Conservation (phyloP, 2,329 filamentous ascomycete species). For the Alternaria viburni region DNA sequence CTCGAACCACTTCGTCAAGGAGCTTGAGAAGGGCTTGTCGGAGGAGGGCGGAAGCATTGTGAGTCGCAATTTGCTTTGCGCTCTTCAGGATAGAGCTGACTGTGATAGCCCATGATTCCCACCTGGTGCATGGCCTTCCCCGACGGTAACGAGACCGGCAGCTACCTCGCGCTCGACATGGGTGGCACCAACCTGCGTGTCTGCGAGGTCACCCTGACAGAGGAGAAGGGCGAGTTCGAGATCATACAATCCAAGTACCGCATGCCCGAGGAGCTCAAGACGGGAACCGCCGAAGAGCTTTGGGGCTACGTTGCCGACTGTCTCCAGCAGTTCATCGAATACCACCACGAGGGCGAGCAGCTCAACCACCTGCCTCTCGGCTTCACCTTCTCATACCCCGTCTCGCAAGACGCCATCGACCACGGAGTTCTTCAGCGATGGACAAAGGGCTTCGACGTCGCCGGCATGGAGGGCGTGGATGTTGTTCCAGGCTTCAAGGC, state of each 20-base stretch:
- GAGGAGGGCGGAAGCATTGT: slow-evolving; percentile 93
- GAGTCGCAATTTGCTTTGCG: slow-evolving; percentile 66
- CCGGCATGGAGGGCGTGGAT: slow-evolving; percentile 87
- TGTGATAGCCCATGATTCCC: slow-evolving; percentile 86
- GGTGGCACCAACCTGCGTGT: slow-evolving; percentile 95
- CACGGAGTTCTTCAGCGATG: slow-evolving; percentile 91
- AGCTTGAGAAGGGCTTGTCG: slow-evolving; percentile 84
- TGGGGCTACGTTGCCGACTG: slow-evolving; percentile 97
- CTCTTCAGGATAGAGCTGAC: slow-evolving; percentile 77
- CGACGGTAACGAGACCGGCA: slow-evolving; percentile 84
- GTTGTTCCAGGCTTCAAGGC: slow-evolving; percentile 88
- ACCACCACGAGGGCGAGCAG: slow-evolving; percentile 74
- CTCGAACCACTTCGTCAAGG: slow-evolving; percentile 84
- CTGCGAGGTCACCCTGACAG: slow-evolving; percentile 88
- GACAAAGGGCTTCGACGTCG: slow-evolving; percentile 97
- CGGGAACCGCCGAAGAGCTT: slow-evolving; percentile 81
- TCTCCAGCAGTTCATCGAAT: slow-evolving; percentile 87
- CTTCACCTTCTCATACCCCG: slow-evolving; percentile 97
- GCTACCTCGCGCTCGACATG: slow-evolving; percentile 91
- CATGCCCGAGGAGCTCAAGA: slow-evolving; percentile 93
- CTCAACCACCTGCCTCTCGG: slow-evolving; percentile 76
- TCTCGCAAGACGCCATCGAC: slow-evolving; percentile 91
- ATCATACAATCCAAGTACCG: slow-evolving; percentile 97
- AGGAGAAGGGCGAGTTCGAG: slow-evolving; percentile 90
- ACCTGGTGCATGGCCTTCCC: slow-evolving; percentile 96